Evolutionary conservation across 345 rosid species (phyloP), one percentile per base, ranked within the genome.

Genomic region (Camelina laxa): DNA sequence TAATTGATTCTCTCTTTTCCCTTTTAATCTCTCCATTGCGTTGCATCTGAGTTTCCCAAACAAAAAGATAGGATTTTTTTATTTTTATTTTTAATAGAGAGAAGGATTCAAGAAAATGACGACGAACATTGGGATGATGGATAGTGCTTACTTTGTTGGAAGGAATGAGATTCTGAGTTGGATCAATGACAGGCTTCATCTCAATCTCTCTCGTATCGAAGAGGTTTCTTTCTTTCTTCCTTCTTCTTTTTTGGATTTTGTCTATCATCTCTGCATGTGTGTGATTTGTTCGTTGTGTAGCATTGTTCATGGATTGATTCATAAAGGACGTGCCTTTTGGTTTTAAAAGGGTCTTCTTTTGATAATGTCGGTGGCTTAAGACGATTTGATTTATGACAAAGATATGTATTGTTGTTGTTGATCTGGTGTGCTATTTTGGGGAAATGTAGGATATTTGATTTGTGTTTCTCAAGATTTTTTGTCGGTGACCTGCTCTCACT

Each of bases 61-160:
- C 9, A 27, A 30, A 60, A 30, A n/a, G 20, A 27, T 57, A 48
- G n/a, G 16, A 36, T 35, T 39, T 60, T 44, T 44, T 20, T 65
- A 11, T 39, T 2, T 6, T 16, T 7, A 3, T 3, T 47, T 55
- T 55, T 20, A 0, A 0, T 27, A 42, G 49, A 47, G 41, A 47
- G 49, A 70, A 4, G 30, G 59, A 45, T 49, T 13, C 31, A 35
- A 65, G 30, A n/a, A 93, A 7, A 93, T 95, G 99, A 91, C 99
- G 51, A 76, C 90, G 20, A 90, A 86, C 76, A 92, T 95, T 42
- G 99, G 99, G 36, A 95, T 90, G 91, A 95, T 95, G 97, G 97
- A 92, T 69, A 84, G 97, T 80, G 99, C 97, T 4, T 95, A 95
- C 82, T 95, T 95, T 58, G 99, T 95, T 47, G 99, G 99, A 33